Evolutionary conservation across 2,329 filamentous ascomycete genomes (phyloP), one percentile per base, ranked within the genome.

Genomic region (Aspergillus sclerotialis): DNA sequence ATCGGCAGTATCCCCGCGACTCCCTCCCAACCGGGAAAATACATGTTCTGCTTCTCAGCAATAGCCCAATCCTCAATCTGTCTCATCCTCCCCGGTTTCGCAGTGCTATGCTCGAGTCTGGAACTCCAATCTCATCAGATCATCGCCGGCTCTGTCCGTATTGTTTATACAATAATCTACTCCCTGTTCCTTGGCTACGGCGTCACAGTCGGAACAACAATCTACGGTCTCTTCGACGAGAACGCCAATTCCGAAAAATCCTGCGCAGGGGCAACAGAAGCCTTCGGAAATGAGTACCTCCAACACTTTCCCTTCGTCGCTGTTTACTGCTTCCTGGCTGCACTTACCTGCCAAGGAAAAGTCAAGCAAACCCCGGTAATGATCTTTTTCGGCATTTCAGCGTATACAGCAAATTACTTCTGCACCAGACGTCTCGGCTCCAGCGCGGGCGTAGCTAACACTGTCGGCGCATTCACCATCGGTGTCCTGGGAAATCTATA

Each of bases 131-230:
- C 75, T 19, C 73, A 73, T 32, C 76, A 76, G 40, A 69, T 83
- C 32, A 73, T 82, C 0, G 76, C 79, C 1, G 79, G 79, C 1
- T 80, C 77, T 0, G 78, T 82, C 11, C 75, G 79, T 17, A 79
- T 83, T 60, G 77, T 83, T 8, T 82, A 82, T 44, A 76, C 78
- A 24, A 75, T 82, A 48, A 78, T 83, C 39, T 83, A 82, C 54
- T 79, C 77, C 0, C 65, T 83, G 1, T 76, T 82, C 36, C 69
- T 83, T 5, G 79, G 78, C 2, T 83, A 81, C 46, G 79, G 78
- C 12, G 80, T 82, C 41, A 80, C 78, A 3, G 72, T 80, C 23
- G 76, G 76, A 13, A 67, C 75, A 0, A 65, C 72, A 0, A 60
- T 80, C 6, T 80, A 77, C 46, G 76, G 76, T 7, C 61, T 73